Evolutionary conservation across 257 asterid genomes (phyloP), one percentile per base, ranked within the genome.

Genomic region (Thymus mandschuricus): DNA sequence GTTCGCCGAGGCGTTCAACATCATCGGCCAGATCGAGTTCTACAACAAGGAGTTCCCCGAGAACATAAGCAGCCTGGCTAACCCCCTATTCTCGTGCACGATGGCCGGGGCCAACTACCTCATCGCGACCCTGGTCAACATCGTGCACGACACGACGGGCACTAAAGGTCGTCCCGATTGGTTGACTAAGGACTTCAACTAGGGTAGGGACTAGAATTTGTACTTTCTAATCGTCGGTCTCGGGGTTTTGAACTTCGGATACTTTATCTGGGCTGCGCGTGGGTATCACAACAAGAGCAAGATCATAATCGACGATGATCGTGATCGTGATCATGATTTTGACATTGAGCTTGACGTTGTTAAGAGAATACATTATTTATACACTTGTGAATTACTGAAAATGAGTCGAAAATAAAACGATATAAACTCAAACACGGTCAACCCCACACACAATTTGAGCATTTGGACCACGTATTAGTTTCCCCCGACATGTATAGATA

Each of bases 171-270:
- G 55, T 1, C 93, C 95, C 0, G 98, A 89, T 43, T 95, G 99
- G 99, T 50, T 95, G 68, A 82, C 97, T 0, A 79, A 83, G 7
- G 89, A 95, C 29, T 78, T 89, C 38, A 91, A 94, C 13, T 40
- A 54, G 1, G 97, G 99, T 0, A 78, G 52, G 35, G 45, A 91
- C 1, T 97, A 94, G 4, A 73, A 94, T 74, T 75, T 84, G 66
- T 94, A 94, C 58, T 88, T 68, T 49, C 27, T 94, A 29, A 80
- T 94, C 33, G 96, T 95, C 0, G 89, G 77, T 1, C 13, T 94
- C 64, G 97, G 97, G 1, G 90, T 85, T 28, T 2, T 94, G 75
- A 89, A 94, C 12, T 35, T 85, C 2, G 78, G 70, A 0, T 91
- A 89, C 73, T 94, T 91, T 55, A 4, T 91, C 7, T 73, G 83